phyloP scores from a whole-genome alignment of 805 yeast genomes.

The Cyberlindnera maclurae region DNA sequence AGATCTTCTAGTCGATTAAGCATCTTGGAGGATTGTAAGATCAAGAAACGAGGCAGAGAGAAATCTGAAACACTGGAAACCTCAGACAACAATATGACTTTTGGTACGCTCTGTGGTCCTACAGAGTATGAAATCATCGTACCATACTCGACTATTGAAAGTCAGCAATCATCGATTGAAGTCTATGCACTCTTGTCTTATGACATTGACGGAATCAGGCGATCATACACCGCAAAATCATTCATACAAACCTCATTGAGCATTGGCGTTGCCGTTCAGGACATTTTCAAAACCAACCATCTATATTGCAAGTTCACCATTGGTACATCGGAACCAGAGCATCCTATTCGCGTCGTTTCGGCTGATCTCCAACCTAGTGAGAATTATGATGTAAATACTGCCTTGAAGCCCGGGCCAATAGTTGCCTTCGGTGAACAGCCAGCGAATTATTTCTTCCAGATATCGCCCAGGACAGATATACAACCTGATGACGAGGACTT shows the following conservation, averaged over 20 bases:
- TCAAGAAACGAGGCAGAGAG: slow-evolving; percentile 3
- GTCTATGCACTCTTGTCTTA: slow-evolving; percentile 12
- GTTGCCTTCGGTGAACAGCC: slow-evolving; percentile 69
- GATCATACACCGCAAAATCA: slow-evolving; percentile 17
- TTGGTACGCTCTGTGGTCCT: no score
- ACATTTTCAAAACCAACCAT: slow-evolving; percentile 51
- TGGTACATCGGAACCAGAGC: slow-evolving; percentile 43
- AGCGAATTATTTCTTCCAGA: slow-evolving; percentile 50
- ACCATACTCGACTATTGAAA: slow-evolving; percentile 26
- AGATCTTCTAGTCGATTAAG: slow-evolving; percentile 3
- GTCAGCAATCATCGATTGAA: slow-evolving; percentile 7
- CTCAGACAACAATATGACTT: slow-evolving; percentile 2
- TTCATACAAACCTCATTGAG: slow-evolving; percentile 46
- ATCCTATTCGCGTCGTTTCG: slow-evolving; percentile 47
- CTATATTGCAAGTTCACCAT: slow-evolving; percentile 64
- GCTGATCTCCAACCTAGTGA: slow-evolving; percentile 34
- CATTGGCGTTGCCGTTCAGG: slow-evolving; percentile 75
- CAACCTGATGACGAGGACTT: slow-evolving; percentile 26
- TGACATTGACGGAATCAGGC: slow-evolving; percentile 1
- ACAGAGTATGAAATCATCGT: slow-evolving; percentile 22
- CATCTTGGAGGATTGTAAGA: background rate
- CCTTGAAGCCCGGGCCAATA: slow-evolving; percentile 26
- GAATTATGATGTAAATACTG: slow-evolving; percentile 26
- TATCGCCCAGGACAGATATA: slow-evolving; percentile 26
- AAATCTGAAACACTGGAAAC: background rate